phyloP scores from a whole-genome alignment of 1,284 basidiomycete genomes.

The Rhodotorula sp. region DNA sequence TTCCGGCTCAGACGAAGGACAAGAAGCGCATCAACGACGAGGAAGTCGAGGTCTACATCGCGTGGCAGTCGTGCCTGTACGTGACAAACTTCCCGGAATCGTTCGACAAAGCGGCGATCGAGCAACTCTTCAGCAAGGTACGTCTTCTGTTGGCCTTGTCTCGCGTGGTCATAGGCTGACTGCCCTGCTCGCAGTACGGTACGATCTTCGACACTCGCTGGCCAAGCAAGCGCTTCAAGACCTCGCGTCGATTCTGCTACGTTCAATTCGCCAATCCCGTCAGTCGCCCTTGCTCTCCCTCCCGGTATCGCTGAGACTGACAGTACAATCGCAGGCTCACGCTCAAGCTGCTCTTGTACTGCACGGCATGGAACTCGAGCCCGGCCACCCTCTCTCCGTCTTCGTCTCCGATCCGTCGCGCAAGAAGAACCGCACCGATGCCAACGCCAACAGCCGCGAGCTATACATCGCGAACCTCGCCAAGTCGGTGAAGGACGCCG shows the following conservation, averaged over 20 bases:
- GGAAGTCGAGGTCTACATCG: constrained; percentile 74
- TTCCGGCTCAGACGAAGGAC: constrained; percentile 85
- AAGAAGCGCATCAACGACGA: constrained; percentile 74
- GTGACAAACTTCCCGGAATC: constrained; percentile 92
- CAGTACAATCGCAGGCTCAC: too few species aligned
- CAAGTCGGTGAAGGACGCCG: constrained; percentile 67
- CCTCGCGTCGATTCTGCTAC: constrained; percentile 87
- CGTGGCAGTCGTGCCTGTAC: constrained; percentile 92
- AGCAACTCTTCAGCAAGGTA: constrained; percentile 75
- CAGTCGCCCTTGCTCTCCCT: constrained; percentile 45
- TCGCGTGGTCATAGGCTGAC: neutral
- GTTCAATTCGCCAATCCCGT: constrained; percentile 84
- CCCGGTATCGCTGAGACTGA: constrained; percentile 1
- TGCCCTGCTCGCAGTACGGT: constrained; percentile 65
- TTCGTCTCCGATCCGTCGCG: constrained; percentile 85
- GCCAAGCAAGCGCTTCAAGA: constrained; percentile 96
- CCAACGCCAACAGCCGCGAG: constrained; percentile 72
- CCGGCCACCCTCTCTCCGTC: constrained; percentile 63
- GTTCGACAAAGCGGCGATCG: constrained; percentile 73
- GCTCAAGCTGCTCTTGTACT: constrained; percentile 76
- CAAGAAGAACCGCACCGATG: constrained; percentile 83
- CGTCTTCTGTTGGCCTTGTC: constrained; percentile 15
- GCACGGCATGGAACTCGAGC: constrained; percentile 70
- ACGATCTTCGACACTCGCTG: constrained; percentile 90
- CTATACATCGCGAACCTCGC: constrained; percentile 80